These are phyloP conservation scores for Penicillium paneum DNA, from an alignment of 2,329 filamentous ascomycete genomes.

Conservation along the genomic window DNA sequence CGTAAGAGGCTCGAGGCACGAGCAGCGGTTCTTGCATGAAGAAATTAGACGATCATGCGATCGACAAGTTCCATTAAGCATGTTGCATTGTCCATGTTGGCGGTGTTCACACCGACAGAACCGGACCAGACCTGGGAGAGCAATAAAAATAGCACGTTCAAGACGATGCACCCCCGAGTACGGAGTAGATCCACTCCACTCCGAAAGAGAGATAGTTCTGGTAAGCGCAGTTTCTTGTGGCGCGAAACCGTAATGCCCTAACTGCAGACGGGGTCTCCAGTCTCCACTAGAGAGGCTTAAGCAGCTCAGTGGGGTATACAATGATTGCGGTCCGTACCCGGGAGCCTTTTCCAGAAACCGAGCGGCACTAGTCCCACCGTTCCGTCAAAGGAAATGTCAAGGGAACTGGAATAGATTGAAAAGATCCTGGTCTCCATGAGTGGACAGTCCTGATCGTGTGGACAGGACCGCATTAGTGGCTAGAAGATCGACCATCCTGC, in stretches of 20 bases:
- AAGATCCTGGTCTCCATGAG: constrained; percentile 11
- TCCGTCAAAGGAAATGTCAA: background rate
- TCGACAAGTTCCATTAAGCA: constrained; percentile 26
- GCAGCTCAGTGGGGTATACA: constrained; percentile 12
- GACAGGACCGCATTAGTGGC: constrained; percentile 21
- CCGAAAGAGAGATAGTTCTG: background rate
- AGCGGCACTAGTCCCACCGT: constrained; percentile 6
- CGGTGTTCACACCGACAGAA: constrained; percentile 29
- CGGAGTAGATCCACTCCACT: background rate
- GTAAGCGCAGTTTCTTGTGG: background rate
- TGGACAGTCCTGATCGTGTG: constrained; percentile 16
- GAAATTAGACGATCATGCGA: constrained; percentile 27
- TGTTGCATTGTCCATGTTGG: constrained; percentile 22
- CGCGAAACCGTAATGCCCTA: constrained; percentile 7
- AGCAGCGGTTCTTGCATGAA: constrained; percentile 25
- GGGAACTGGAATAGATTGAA: constrained; percentile 8
- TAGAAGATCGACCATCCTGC: constrained; percentile 27
- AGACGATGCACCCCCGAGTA: constrained; percentile 8
- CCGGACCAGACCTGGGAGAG: constrained; percentile 3
- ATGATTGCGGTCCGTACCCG: constrained; percentile 24
- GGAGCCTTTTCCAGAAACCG: constrained; percentile 19
- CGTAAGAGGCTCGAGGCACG: constrained; percentile 23
- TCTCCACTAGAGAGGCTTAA: constrained; percentile 18
- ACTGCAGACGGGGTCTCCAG: constrained; percentile 8
- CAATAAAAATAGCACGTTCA: constrained; percentile 10